phyloP scores from a whole-genome alignment of 2,329 filamentous ascomycete species.

The Penicillium sp. region DNA sequence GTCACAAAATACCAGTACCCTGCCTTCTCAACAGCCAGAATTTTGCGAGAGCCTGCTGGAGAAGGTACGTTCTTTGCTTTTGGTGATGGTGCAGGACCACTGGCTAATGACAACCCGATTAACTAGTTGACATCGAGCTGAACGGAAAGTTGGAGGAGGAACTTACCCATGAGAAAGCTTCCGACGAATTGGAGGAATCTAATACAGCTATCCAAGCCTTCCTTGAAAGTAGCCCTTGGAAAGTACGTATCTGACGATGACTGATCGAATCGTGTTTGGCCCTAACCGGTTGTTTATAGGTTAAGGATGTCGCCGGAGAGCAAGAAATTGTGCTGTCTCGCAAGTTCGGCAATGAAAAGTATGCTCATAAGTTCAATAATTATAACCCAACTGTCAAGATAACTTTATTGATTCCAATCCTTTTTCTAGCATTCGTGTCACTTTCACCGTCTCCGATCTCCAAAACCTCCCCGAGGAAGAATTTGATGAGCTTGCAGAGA shows the following conservation, averaged over 20 bases:
- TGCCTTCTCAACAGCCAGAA: slow-evolving; percentile 45
- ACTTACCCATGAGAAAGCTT: slow-evolving; percentile 76
- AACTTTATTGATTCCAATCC: slow-evolving; percentile 7
- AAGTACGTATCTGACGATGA: slow-evolving; percentile 49
- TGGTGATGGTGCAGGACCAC: not conserved
- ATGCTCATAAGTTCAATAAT: slow-evolving; percentile 19
- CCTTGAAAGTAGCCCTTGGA: slow-evolving; percentile 77
- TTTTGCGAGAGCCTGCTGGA: slow-evolving; percentile 41
- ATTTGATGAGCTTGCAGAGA: slow-evolving; percentile 55
- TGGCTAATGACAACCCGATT: slow-evolving; percentile 4
- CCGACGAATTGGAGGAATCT: slow-evolving; percentile 70
- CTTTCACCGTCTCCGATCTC: slow-evolving; percentile 81
- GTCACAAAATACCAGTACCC: slow-evolving; percentile 26
- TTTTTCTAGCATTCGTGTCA: slow-evolving; percentile 64
- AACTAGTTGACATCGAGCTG: slow-evolving; percentile 69
- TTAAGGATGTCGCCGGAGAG: slow-evolving; percentile 74
- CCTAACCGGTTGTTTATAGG: slow-evolving; percentile 27
- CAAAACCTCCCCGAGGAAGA: slow-evolving; percentile 62
- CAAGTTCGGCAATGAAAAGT: slow-evolving; percentile 85
- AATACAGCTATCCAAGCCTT: slow-evolving; percentile 91
- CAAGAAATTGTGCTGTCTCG: slow-evolving; percentile 84
- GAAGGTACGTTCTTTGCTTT: slow-evolving; percentile 32
- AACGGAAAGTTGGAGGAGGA: slow-evolving; percentile 81
- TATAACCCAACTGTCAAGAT: not conserved
- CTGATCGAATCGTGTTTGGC: not conserved